Percentiles rank a stretch among this genome's conserved stretches.
phyloP scores from a whole-genome alignment of 805 yeast genomes.

The Kluyveromyces aestuarii region DNA sequence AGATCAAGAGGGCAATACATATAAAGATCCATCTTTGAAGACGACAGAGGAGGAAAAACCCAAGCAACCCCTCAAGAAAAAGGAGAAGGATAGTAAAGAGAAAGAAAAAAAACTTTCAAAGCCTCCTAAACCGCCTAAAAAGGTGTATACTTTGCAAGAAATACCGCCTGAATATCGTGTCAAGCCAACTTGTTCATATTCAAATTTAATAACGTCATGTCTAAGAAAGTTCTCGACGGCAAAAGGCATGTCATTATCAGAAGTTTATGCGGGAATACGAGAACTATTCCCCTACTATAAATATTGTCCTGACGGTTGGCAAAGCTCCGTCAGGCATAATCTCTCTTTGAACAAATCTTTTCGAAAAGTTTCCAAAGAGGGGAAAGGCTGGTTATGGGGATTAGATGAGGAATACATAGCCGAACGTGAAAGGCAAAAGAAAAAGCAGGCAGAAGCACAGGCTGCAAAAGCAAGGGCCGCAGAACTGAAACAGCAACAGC shows the following conservation, averaged over 20 bases:
- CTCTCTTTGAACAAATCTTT: constrained; percentile 80
- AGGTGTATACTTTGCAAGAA: constrained; percentile 67
- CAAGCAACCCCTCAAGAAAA: constrained; percentile 26
- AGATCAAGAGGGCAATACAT: constrained; percentile 35
- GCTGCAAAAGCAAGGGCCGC: constrained; percentile 52
- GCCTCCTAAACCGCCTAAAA: constrained; percentile 46
- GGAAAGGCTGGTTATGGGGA: constrained; percentile 95
- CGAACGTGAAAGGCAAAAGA: constrained; percentile 70
- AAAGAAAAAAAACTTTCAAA: constrained; percentile 42
- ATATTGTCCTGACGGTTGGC: constrained; percentile 98
- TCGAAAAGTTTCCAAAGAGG: constrained; percentile 70
- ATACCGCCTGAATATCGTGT: constrained; percentile 81
- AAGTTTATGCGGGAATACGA: constrained; percentile 78
- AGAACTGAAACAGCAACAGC: constrained; percentile 43
- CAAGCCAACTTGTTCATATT: constrained; percentile 77
- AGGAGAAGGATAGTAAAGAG: constrained; percentile 37
- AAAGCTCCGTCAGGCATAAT: constrained; percentile 85
- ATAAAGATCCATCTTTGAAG: constrained; percentile 14
- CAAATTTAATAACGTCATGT: constrained; percentile 72
- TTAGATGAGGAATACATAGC: constrained; percentile 76
- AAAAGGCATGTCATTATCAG: constrained; percentile 73
- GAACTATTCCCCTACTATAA: constrained; percentile 85
- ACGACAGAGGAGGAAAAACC: constrained; percentile 1
- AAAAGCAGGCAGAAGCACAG: constrained; percentile 56
- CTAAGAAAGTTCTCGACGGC: constrained; percentile 56